These are phyloP conservation scores for Sarcodon sp. DNA, from an alignment of 768 basidiomycete species.

Conservation along the genomic window DNA sequence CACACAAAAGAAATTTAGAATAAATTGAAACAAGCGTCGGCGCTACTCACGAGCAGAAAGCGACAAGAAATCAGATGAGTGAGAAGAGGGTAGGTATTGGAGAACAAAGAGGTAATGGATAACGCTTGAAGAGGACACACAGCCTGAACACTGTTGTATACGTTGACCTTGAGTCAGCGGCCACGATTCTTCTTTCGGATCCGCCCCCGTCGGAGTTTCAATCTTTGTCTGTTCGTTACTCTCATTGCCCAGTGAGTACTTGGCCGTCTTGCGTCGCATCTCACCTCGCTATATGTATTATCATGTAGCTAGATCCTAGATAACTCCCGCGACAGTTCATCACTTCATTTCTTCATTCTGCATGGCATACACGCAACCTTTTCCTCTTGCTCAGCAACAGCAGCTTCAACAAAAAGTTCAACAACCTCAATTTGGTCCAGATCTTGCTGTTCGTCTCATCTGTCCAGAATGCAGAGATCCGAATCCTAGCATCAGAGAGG, in stretches of 20 bases:
- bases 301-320: neutral
- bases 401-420: slow-evolving; percentile 35
- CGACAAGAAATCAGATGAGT: neutral
- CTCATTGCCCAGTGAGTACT: neutral
- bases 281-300: neutral
- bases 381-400: slow-evolving; percentile 54
- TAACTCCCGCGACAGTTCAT: neutral
- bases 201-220: no score
- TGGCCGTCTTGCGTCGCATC: neutral
- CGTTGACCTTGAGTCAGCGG: neutral
- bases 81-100: neutral
- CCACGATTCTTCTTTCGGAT: neutral
- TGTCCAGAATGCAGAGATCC: slow-evolving; percentile 95
- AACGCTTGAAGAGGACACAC: neutral
- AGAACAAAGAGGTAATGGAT: neutral
- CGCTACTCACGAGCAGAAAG: neutral
- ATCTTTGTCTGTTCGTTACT: no score
- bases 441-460: slow-evolving; percentile 79
- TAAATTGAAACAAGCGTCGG: neutral
- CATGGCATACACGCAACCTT: slow-evolving; percentile 70
- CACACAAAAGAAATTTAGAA: neutral
- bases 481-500: slow-evolving; percentile 90
- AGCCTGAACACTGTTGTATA: neutral
- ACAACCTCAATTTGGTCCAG: slow-evolving; percentile 60
- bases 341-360: neutral